Evolutionary conservation across 495 filamentous ascomycete genomes (phyloP), one percentile per base, ranked within the genome.

Genomic region (Friedmanniomyces simplex): DNA sequence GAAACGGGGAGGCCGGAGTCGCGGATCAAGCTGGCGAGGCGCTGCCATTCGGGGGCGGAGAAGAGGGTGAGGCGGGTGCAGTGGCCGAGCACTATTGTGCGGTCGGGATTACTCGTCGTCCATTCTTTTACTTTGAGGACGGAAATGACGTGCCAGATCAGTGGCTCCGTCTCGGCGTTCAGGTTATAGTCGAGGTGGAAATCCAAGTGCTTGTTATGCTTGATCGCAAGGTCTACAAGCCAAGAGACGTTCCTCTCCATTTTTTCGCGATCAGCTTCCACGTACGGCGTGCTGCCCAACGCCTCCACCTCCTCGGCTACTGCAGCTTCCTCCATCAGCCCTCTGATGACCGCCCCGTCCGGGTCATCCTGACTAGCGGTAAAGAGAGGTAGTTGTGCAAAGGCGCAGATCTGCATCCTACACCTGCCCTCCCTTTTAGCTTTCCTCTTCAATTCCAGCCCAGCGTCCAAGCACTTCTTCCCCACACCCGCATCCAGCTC

Each of bases 101-200:
- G 81, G 0, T 52, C 46, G 12, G 65, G 43, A 37, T 64, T 70
- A 0, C 57, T 54, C 5, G 64, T 50, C 2, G 71, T 68, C 82
- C 83, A 86, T 6, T 70, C 59, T 32, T 70, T 64, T 28, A 65
- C 59, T 49, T 73, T 67, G 12, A 87, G 72, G 0, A 68, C 68
- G 1, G 74, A 59, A 18, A 88, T 50, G 4, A 81, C 79, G 47
- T 78, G 66, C 71, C 75, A 77, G 1, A 82, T 69, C 25, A 82
- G 60, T 0, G 80, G 71, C 50, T 76, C 67, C 30, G 63, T 75
- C 1, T 53, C 63, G 4, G 63, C 20, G 51, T 82, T 76, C 7
- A 88, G 69, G 59, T 84, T 78, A 65, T 89, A 88, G 66, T 89
- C 86, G 0, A 89, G 73, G 65, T 90, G 86, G 41, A 88, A 80